Base-by-base conservation (phyloP, 345 rosid genomes). In the Citrus sp. region DNA sequence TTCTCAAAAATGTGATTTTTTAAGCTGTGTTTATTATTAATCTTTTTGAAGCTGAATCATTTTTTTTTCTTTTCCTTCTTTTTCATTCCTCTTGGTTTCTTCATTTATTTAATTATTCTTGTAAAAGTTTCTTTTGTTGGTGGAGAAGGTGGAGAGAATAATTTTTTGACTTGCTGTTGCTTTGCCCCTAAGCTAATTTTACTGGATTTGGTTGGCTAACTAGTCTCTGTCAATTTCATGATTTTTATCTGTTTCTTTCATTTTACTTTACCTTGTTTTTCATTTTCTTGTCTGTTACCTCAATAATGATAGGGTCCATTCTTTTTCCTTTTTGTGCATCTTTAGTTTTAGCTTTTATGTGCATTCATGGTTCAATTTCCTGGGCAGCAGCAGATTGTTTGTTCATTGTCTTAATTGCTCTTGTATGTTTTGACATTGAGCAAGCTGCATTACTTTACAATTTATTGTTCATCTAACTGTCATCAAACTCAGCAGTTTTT, bases 151-250 rank as follows among this genome's bases (percentile, higher is more conserved):
- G 16, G 60, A 51, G 72, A 55, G 63, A 67, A 54, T 2, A 24
- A 25, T 54, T 22, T 34, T 67, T 18, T 24, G 63, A 66, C 24
- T 64, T 64, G n/a, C 16, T 4, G 37, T 66, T 54, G 60, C 79
- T 76, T 76, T 22, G 7, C 72, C 69, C 34, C n/a, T 66, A 54
- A 51, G 79, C 54, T n/a, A 24, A 24, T 65, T 55, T 42, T 56
- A 35, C 72, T 35, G 79, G 55, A 54, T 77, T 37, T 66, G 73
- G 62, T 67, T 67, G 66, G 66, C 66, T 25, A 66, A 54, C 73
- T 27, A 69, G 56, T 67, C 66, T 18, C 66, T 35, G 9, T 75
- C 78, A 56, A 4, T 63, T 27, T 40, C 35, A 27, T 5, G 2
- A 4, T 46, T 19, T 40, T 24, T 63, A 21, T 51, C 35, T 5